These are phyloP conservation scores for Fusarium hostae DNA, from an alignment of 2,329 filamentous ascomycete species.

Conservation along the genomic window DNA sequence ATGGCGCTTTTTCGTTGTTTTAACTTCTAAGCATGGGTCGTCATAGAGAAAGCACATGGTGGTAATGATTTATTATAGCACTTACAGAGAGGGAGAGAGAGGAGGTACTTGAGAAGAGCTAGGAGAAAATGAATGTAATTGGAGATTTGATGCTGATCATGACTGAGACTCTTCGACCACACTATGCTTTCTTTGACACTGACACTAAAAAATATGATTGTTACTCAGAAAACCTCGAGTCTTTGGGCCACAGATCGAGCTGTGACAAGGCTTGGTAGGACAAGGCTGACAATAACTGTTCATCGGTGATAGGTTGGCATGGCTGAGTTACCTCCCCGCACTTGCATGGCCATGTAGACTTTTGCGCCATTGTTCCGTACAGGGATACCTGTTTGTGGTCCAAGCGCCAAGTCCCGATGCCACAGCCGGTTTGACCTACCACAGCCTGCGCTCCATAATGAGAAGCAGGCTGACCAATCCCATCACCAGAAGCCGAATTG, in stretches of 20 bases:
- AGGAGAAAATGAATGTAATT: slow-evolving; percentile 36
- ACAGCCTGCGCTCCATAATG: slow-evolving; percentile 30
- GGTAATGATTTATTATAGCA: slow-evolving; percentile 42
- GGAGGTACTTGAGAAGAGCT: slow-evolving; percentile 3
- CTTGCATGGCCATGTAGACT: slow-evolving; percentile 27
- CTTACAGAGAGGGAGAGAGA: neutral
- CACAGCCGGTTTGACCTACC: slow-evolving; percentile 33
- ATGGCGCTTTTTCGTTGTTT: slow-evolving; percentile 28
- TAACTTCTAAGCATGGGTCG: slow-evolving; percentile 36
- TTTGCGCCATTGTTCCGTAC: slow-evolving; percentile 10
- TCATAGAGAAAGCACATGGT: slow-evolving; percentile 42
- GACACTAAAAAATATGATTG: neutral
- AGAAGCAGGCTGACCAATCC: slow-evolving; percentile 33
- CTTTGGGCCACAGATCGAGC: slow-evolving; percentile 15
- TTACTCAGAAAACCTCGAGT: slow-evolving; percentile 27
- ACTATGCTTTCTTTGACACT: neutral
- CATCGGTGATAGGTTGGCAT: neutral
- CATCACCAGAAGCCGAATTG: slow-evolving; percentile 21
- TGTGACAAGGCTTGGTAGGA: slow-evolving; percentile 29
- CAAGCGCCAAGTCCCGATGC: slow-evolving; percentile 33
- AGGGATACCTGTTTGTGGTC: slow-evolving; percentile 34
- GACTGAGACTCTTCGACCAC: neutral
- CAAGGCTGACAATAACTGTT: slow-evolving; percentile 31
- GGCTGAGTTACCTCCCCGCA: slow-evolving; percentile 40
- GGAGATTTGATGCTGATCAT: slow-evolving; percentile 26